phyloP scores from a whole-genome alignment of 371 early-diverging fungal species.

The Apophysomyces ossiformis region DNA sequence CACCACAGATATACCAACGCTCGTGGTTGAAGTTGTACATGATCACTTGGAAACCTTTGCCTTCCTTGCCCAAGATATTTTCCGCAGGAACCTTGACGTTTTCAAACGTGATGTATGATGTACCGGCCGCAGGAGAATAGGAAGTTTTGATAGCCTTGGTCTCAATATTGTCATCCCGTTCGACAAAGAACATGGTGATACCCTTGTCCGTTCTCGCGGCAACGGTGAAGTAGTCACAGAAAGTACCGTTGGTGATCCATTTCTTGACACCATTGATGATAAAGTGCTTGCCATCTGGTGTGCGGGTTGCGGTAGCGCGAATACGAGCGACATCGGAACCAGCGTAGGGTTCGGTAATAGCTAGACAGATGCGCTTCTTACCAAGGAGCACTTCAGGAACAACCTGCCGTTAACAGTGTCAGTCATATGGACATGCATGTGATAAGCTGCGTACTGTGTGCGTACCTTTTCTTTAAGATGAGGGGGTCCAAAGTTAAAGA shows the following conservation, averaged over 20 bases:
- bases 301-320: constrained; percentile 66
- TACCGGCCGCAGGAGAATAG: constrained; percentile 66
- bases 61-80: constrained; percentile 72
- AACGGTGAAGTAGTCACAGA: constrained; percentile 66
- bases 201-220: constrained; percentile 70
- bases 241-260: constrained; percentile 68
- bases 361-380: constrained; percentile 79
- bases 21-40: constrained; percentile 64
- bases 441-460: background rate
- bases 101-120: constrained; percentile 57
- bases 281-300: constrained; percentile 70
- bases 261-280: constrained; percentile 84
- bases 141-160: constrained; percentile 69
- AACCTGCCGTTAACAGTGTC: constrained; percentile 62
- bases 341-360: constrained; percentile 67
- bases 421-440: constrained; percentile 64
- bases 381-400: constrained; percentile 74
- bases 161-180: constrained; percentile 58
- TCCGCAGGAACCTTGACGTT: constrained; percentile 77
- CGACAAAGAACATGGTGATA: constrained; percentile 67
- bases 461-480: constrained; percentile 49
- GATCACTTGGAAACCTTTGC: constrained; percentile 69
- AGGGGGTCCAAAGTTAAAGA: constrained; percentile 73
- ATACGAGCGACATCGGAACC: constrained; percentile 71
- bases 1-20: constrained; percentile 43